Evolutionary conservation across 2,329 filamentous ascomycete genomes (phyloP).

Genomic region (Paecilomyces variotii): DNA sequence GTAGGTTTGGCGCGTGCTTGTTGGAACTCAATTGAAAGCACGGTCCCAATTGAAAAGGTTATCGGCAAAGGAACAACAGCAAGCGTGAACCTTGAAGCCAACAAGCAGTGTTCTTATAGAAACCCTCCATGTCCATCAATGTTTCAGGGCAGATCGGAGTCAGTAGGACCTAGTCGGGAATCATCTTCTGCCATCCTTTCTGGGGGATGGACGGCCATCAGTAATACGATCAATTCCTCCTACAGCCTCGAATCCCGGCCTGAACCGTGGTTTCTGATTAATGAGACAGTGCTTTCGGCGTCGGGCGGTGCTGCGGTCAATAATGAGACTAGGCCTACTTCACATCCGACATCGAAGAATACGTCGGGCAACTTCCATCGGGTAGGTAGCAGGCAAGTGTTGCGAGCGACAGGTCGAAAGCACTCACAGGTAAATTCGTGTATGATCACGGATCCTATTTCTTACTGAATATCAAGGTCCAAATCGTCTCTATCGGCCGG

Average conservation of each 20-base stretch:
- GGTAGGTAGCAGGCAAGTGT: not conserved
- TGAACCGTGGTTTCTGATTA: not conserved
- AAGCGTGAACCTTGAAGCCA: not conserved
- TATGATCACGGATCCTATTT: too few species aligned
- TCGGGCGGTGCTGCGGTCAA: not conserved
- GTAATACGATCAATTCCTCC: not conserved
- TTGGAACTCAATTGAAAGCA: not conserved
- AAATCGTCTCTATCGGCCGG: not conserved
- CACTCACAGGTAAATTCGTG: too few species aligned
- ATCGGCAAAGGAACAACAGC: not conserved
- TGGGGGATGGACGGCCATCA: not conserved
- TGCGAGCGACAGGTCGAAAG: too few species aligned
- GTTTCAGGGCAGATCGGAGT: not conserved
- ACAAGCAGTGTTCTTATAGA: not conserved
- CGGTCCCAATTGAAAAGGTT: not conserved
- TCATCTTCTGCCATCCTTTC: not conserved
- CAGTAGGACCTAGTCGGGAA: not conserved
- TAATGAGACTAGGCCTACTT: not conserved
- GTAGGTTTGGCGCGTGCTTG: not conserved
- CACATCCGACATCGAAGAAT: not conserved
- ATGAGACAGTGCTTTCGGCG: not conserved
- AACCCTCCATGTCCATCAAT: not conserved
- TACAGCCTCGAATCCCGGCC: not conserved
- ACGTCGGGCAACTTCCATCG: not conserved
- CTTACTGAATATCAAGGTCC: not conserved